Evolutionary conservation across 148 eudicot genomes (phyloP).

Genomic region (Selenicereus undatus): DNA sequence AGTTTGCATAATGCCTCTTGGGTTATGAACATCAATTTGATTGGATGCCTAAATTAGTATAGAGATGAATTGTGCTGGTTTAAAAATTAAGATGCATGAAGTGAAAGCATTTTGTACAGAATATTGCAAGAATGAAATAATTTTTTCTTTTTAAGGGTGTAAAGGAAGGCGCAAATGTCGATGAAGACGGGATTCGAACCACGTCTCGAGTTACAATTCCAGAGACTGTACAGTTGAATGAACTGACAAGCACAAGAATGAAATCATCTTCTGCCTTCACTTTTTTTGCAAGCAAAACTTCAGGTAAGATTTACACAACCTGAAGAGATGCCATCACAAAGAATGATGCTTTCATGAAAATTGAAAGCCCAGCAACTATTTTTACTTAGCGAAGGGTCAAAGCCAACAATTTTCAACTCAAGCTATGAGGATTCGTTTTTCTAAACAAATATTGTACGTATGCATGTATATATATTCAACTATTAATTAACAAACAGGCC

Average conservation of each 20-base stretch:
- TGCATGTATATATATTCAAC: neutral
- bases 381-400: neutral
- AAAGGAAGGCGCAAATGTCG: too few relatives aligned
- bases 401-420: neutral
- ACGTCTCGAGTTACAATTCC: too few relatives aligned
- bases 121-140: too few relatives aligned
- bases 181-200: too few relatives aligned
- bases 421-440: neutral
- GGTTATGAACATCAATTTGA: too few relatives aligned
- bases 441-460: neutral
- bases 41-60: too few relatives aligned
- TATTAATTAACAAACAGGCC: conserved; percentile 15
- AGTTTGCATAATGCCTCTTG: too few relatives aligned
- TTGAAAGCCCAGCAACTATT: neutral
- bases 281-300: neutral
- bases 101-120: neutral
- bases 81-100: too few relatives aligned
- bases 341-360: neutral
- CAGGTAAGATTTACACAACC: neutral
- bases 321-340: neutral
- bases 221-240: too few relatives aligned
- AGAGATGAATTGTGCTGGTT: too few relatives aligned
- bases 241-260: too few relatives aligned
- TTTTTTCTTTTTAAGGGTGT: too few relatives aligned
- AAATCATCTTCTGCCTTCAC: neutral